Base-by-base conservation (phyloP, 2,329 filamentous ascomycete species). In the Ilyonectria mors-panacis region DNA sequence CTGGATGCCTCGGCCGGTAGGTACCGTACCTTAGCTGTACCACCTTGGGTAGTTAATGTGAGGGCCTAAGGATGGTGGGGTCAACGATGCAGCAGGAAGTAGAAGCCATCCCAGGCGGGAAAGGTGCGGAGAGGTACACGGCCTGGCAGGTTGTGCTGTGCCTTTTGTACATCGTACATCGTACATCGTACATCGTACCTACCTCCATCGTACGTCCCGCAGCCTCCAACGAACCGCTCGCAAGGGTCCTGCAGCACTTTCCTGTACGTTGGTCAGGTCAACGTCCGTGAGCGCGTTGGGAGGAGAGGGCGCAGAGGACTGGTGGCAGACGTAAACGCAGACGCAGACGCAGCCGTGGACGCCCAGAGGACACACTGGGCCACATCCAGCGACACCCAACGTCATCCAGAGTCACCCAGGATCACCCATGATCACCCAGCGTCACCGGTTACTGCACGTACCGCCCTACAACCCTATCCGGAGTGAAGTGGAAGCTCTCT, bases 171-270 rank as follows among this genome's bases (percentile, higher is more conserved):
- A 33, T 33, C 48, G 28, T 51, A 33, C 48, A 51, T 51, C 48
- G 48, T 51, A 33, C 48, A 51, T 51, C 28, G 48, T 33, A 30
- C 48, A 33, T 51, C 7, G 47, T 30, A 50, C 47, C 26, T n/a
- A 33, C 47, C 26, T 33, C 26, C 33, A 53, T 53, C 30, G 30
- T 53, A 53, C 50, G 50, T 53, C 50, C 50, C 30, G 50, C 50
- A 53, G 50, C 50, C n/a, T 37, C 28, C 50, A 53, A 53, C 30
- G 30, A 53, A 35, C 50, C 6, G 30, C 28, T 33, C 30, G 39
- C 39, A 42, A 35, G 50, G 30, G 50, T 21, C 50, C n/a, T 30
- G 50, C 30, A 53, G 50, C 17, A 53, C 10, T 35, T 35, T 21
- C 23, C 50, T 35, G n/a, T 19, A 37, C 50, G 15, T 21, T 53